Evolutionary conservation across 805 yeast species (phyloP).

Genomic region (Metschnikowia colocasiae): DNA sequence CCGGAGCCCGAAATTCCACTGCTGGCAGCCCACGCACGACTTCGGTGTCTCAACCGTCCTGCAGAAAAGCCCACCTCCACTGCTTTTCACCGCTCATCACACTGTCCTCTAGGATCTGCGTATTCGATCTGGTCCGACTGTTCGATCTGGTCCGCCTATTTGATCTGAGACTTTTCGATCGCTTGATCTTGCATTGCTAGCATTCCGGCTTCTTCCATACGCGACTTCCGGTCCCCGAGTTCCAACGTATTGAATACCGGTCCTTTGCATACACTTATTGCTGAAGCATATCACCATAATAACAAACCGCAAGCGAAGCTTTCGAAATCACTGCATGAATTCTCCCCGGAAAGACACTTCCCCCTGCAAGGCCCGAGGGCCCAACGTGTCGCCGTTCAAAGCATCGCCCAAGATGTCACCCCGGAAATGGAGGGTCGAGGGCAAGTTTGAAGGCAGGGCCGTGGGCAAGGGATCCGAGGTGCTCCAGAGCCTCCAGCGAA

Average conservation of each 20-base stretch:
- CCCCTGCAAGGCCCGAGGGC: conserved; percentile 1
- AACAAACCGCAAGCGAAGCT: neutral
- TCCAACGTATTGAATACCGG: neutral
- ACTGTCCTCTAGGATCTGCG: neutral
- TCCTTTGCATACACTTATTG: neutral
- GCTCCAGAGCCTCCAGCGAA: conserved; percentile 2
- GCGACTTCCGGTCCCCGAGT: neutral
- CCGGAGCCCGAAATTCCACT: no score
- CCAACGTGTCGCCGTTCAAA: neutral
- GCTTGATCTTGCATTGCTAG: neutral
- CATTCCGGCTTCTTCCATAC: neutral
- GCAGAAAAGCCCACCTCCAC: neutral
- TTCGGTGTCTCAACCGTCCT: neutral
- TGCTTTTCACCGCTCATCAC: conserved; percentile 1
- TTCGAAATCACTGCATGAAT: neutral
- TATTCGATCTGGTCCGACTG: neutral
- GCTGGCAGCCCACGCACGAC: neutral
- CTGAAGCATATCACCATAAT: neutral
- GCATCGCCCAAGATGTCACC: neutral
- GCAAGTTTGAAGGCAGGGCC: neutral
- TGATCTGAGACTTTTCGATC: no score
- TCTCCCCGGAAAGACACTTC: neutral
- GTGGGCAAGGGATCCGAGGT: conserved; percentile 1
- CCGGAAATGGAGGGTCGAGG: conserved; percentile 3
- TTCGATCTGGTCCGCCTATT: neutral